phyloP scores from a whole-genome alignment of 768 basidiomycete species.

The Pisolithus tinctorius region DNA sequence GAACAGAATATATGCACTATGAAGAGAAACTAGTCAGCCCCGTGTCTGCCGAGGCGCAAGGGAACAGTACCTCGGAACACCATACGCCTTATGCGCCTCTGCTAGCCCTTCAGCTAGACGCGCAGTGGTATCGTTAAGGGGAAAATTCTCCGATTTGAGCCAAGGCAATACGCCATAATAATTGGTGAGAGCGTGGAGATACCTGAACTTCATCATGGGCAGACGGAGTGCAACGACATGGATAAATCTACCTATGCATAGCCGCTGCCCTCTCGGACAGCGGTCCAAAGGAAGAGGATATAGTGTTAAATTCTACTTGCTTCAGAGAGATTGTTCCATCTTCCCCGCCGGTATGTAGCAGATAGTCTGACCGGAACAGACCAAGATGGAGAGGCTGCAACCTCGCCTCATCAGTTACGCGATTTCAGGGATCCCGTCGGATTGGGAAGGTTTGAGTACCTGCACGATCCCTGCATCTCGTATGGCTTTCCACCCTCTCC shows the following conservation, averaged over 20 bases:
- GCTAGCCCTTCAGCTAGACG: conserved; percentile 73
- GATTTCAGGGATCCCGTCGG: neutral
- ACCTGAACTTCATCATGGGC: conserved; percentile 35
- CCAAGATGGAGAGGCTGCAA: conserved; percentile 77
- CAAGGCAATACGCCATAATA: conserved; percentile 59
- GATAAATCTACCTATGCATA: conserved; percentile 60
- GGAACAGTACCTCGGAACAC: conserved; percentile 38
- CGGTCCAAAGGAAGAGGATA: conserved; percentile 84
- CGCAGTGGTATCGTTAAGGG: conserved; percentile 62
- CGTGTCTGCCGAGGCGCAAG: neutral
- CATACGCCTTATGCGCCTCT: conserved; percentile 72
- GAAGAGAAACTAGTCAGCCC: neutral
- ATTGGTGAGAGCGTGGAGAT: conserved; percentile 55
- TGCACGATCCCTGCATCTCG: conserved; percentile 56
- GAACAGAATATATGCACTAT: conserved; percentile 62
- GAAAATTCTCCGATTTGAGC: conserved; percentile 53
- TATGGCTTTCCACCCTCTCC: conserved; percentile 78
- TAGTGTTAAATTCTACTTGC: conserved; percentile 98
- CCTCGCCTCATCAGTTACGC: conserved; percentile 4
- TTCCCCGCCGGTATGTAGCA: conserved; percentile 56
- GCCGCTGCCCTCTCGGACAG: conserved; percentile 62
- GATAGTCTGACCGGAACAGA: conserved; percentile 91
- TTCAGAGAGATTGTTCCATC: conserved; percentile 46
- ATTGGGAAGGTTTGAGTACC: conserved; percentile 27
- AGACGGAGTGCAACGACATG: neutral